Base-by-base conservation (phyloP, 495 filamentous ascomycete genomes). In the Jackrogersella multiformis region DNA sequence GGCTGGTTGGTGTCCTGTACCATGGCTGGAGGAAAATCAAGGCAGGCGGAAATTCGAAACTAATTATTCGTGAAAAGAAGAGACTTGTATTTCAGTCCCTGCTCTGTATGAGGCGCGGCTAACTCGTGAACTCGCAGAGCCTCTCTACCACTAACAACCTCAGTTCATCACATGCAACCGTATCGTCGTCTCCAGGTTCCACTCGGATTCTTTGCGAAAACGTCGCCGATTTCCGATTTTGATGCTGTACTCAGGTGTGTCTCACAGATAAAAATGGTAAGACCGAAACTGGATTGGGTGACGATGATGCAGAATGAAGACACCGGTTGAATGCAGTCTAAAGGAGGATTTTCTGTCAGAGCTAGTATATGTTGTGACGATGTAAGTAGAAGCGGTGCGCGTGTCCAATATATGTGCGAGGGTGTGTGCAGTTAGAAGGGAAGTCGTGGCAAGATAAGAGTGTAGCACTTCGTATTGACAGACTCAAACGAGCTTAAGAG, bases 381-480 rank as follows among this genome's bases (percentile, higher is more conserved):
- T 30, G 32, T 15, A 55, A 48, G 56, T 24, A 41, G 32, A 53
- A n/a, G 38, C 56, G 68, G 59, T 55, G 64, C 69, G 57, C 58
- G 61, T 57, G 59, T 35, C 24, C 59, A 60, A 64, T 68, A 68
- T 68, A 71, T 68, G 69, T 71, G 59, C 18, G 59, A 71, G 69
- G 69, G 69, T 71, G 69, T 64, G 69, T 71, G 55, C 28, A 13
- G 30, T 30, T 67, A 71, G 28, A 61, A 26, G 32, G 30, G 48
- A 68, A 52, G 48, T 62, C 34, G 60, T 68, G 59, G 35, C 32
- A 26, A 61, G 61, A 64, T 69, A 61, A 60, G 62, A 55, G 38
- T 56, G 62, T 70, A 44, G 68, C 46, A 61, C 69, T 74, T 74
- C 69, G 69, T 70, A 64, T 64, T 66, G 34, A 42, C 10, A 58